Evolutionary conservation across 2,329 filamentous ascomycete species (phyloP).

Genomic region (Colletotrichum euphorbiae): DNA sequence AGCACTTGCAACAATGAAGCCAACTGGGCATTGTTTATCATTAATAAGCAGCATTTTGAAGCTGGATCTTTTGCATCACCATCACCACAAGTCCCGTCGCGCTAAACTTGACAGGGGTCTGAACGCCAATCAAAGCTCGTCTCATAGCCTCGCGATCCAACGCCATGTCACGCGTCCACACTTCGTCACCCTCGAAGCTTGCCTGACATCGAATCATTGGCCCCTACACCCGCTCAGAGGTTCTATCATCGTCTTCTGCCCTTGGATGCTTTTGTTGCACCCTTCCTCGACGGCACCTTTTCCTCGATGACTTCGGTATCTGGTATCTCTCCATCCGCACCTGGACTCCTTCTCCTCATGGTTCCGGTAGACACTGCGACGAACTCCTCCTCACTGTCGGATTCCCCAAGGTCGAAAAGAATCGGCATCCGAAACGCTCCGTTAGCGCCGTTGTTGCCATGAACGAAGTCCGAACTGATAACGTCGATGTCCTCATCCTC

Average conservation of each 20-base stretch:
- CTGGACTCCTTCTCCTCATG: slow-evolving; percentile 86
- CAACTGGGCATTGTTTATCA: neutral
- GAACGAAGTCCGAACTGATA: slow-evolving; percentile 74
- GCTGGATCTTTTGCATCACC: slow-evolving; percentile 11
- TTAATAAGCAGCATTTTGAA: slow-evolving; percentile 13
- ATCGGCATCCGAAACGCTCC: slow-evolving; percentile 87
- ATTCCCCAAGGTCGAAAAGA: slow-evolving; percentile 90
- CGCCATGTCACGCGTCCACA: slow-evolving; percentile 26
- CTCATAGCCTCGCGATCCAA: slow-evolving; percentile 32
- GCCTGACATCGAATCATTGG: neutral
- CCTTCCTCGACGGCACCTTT: slow-evolving; percentile 56
- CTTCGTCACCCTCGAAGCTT: neutral
- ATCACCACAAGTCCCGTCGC: slow-evolving; percentile 5
- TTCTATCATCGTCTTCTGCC: slow-evolving; percentile 31
- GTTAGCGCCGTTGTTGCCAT: slow-evolving; percentile 62
- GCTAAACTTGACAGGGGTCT: slow-evolving; percentile 25
- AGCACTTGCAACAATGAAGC: neutral
- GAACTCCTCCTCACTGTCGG: slow-evolving; percentile 94
- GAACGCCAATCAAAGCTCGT: slow-evolving; percentile 34
- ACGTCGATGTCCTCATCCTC: slow-evolving; percentile 97
- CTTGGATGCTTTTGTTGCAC: slow-evolving; percentile 22
- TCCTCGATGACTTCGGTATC: slow-evolving; percentile 67
- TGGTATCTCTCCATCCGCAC: slow-evolving; percentile 71
- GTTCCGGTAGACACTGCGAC: slow-evolving; percentile 78
- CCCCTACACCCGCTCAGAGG: neutral